These are phyloP conservation scores for Juncus inflexus DNA, from an alignment of 176 grass and related monocot species.

Conservation along the genomic window DNA sequence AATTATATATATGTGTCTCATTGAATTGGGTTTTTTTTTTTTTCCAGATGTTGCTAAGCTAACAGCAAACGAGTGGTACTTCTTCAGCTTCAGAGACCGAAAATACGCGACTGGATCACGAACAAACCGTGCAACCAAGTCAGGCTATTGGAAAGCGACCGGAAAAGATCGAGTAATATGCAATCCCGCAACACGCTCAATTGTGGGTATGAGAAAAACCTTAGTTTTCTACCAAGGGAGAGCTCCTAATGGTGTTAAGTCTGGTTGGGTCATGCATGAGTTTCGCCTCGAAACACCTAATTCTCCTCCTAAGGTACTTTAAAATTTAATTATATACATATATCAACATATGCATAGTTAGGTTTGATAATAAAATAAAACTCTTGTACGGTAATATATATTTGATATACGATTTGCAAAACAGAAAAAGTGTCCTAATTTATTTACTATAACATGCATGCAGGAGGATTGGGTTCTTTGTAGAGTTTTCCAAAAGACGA, in stretches of 20 bases:
- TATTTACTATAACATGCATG: neutral
- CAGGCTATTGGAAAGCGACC: conserved; percentile 82
- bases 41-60: conserved; percentile 60
- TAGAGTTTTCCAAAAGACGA: conserved; percentile 76
- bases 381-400: too few species aligned
- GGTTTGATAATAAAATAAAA: too few species aligned
- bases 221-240: conserved; percentile 84
- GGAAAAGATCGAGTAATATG: conserved; percentile 69
- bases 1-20: too few species aligned
- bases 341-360: neutral
- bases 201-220: conserved; percentile 86
- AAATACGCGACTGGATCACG: conserved; percentile 83
- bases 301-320: conserved; percentile 47
- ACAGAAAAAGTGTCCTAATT: neutral
- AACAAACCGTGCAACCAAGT: conserved; percentile 78
- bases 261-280: conserved; percentile 84
- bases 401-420: neutral
- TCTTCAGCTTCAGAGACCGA: conserved; percentile 91
- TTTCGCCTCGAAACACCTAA: conserved; percentile 71
- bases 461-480: conserved; percentile 96
- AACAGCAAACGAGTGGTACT: conserved; percentile 82
- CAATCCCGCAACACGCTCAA: conserved; percentile 25
- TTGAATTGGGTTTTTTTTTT: too few species aligned
- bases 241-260: conserved; percentile 74
- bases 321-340: neutral